A percentile compares a stretch with the other conserved stretches of the same genome.
Evolutionary conservation across 1,139 yeast species (phyloP).

Genomic region (Candida sojae): DNA sequence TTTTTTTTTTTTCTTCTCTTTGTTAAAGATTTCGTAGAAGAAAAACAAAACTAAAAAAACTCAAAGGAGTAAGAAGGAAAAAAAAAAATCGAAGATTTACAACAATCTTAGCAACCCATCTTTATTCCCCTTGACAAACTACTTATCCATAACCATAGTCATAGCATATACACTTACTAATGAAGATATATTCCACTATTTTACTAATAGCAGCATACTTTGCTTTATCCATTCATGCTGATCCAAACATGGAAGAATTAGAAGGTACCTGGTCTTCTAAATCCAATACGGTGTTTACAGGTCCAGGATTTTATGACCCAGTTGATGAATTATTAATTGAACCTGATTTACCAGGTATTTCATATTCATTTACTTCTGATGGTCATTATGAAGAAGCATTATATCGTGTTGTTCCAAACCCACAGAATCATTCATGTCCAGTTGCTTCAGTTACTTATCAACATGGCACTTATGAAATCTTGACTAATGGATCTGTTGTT

Average conservation of each 20-base stretch:
- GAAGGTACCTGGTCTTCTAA: conserved; percentile 97
- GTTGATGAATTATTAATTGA: conserved; percentile 91
- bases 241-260: conserved; percentile 40
- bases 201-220: conserved; percentile 3
- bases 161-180: neutral
- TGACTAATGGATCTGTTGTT: conserved; percentile 64
- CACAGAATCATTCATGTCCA: conserved; percentile 79
- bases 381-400: conserved; percentile 90
- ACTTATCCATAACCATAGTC: neutral
- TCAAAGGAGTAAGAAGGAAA: neutral
- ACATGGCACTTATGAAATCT: conserved; percentile 77
- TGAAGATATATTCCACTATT: conserved; percentile 3
- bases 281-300: conserved; percentile 92
- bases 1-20: neutral
- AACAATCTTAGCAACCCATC: neutral
- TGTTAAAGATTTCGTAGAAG: neutral
- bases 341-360: conserved; percentile 92
- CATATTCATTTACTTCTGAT: conserved; percentile 89
- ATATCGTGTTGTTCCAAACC: conserved; percentile 73
- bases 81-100: neutral
- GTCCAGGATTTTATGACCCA: conserved; percentile 96
- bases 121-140: too few relatives aligned
- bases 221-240: conserved; percentile 16
- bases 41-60: neutral
- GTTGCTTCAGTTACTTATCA: conserved; percentile 80